Evolutionary conservation across 2,329 filamentous ascomycete genomes (phyloP).

Genomic region (Aspergillus neotritici): DNA sequence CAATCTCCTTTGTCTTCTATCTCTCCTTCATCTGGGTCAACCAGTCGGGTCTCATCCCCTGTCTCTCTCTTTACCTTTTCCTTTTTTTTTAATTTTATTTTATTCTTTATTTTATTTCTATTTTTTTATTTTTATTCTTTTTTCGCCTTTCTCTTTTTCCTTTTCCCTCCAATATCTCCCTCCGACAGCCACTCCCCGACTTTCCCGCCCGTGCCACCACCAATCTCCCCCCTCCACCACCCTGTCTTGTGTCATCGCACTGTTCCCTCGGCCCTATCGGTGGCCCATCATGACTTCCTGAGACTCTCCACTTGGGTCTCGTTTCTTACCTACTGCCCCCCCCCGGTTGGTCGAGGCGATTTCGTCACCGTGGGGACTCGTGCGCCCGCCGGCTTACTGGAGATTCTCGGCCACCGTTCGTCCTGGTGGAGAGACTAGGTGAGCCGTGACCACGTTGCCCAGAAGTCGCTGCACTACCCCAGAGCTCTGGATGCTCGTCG

Average conservation of each 20-base stretch:
- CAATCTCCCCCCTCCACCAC: slow-evolving; percentile 14
- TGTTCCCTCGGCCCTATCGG: slow-evolving; percentile 16
- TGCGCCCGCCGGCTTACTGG: too few relatives aligned
- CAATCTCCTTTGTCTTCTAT: slow-evolving; percentile 1
- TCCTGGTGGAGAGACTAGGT: too few relatives aligned
- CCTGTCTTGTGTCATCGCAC: slow-evolving; percentile 16
- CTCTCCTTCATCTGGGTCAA: not conserved
- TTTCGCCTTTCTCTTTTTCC: not conserved
- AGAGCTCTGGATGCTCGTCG: too few relatives aligned
- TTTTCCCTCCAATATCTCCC: not conserved
- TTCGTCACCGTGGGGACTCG: too few relatives aligned
- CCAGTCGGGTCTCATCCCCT: slow-evolving; percentile 2
- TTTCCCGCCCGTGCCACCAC: slow-evolving; percentile 10
- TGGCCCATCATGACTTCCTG: slow-evolving; percentile 24
- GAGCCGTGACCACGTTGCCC: too few relatives aligned
- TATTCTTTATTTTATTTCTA: slow-evolving; percentile 1
- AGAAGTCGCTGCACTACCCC: too few relatives aligned
- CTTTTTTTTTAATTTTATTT: slow-evolving; percentile 8
- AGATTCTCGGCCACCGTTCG: too few relatives aligned
- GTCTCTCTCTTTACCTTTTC: slow-evolving; percentile 8
- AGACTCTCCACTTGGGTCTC: slow-evolving; percentile 11
- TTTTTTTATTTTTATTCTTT: slow-evolving; percentile 1
- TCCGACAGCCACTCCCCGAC: slow-evolving; percentile 12
- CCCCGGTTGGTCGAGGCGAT: slow-evolving; percentile 6
- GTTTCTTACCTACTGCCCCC: slow-evolving; percentile 7